A percentile compares a stretch with the other conserved stretches of the same genome.
phyloP scores from a whole-genome alignment of 148 eudicot species.

The Vaccinium vitisidaea region DNA sequence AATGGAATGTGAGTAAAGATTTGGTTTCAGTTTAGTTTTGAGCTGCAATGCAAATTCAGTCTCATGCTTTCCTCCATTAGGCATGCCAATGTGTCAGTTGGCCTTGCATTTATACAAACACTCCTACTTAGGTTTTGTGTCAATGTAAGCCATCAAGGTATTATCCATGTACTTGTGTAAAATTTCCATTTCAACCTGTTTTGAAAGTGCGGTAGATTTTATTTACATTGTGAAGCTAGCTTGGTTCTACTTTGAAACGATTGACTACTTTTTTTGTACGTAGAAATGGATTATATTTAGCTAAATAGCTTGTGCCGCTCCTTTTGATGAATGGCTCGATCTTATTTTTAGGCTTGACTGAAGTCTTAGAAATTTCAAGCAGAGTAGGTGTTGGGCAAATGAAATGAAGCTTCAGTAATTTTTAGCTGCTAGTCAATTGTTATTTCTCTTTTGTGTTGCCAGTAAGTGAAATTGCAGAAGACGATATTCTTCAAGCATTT shows the following conservation, averaged over 20 bases:
- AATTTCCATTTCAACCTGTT: not conserved
- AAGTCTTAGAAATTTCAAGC: not conserved
- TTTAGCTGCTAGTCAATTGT: not conserved
- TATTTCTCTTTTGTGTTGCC: constrained; percentile 5
- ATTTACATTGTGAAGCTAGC: not conserved
- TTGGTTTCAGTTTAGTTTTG: not conserved
- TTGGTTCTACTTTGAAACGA: not conserved
- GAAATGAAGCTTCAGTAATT: not conserved
- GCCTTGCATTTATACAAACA: not conserved
- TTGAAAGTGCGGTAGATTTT: not conserved
- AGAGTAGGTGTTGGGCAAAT: not conserved
- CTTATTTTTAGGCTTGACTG: not conserved
- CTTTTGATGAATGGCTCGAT: not conserved
- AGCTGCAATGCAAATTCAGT: not conserved
- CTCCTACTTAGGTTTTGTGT: not conserved
- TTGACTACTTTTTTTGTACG: not conserved
- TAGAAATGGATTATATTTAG: not conserved
- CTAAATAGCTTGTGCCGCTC: not conserved
- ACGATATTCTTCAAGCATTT: constrained; percentile 24
- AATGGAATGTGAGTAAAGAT: not conserved
- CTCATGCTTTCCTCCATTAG: not conserved
- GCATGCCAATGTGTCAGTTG: not conserved
- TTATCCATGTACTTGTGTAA: not conserved
- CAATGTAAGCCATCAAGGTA: not conserved
- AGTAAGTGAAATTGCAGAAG: constrained; percentile 23